Base-by-base conservation (phyloP, 805 yeast genomes). In the Saccharomycopsis lassenensis region DNA sequence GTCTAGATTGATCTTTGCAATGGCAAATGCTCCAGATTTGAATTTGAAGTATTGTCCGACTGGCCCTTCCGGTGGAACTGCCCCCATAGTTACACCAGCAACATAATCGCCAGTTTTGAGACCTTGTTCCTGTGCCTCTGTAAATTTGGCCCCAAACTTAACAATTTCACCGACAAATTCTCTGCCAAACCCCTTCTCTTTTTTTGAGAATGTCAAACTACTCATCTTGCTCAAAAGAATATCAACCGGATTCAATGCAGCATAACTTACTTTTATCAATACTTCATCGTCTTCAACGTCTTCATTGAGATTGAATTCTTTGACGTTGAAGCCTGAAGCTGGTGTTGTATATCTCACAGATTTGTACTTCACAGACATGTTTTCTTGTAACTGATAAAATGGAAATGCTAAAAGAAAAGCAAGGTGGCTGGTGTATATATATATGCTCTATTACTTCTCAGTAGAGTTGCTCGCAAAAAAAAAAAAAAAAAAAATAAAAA, bases 231-330 rank as follows among this genome's bases (percentile, higher is more conserved):
- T 60, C 36, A 78, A 69, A 39, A 74, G 64, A 46, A 76, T 48
- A 50, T 81, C 93, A 31, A 70, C 62, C 2, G 89, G 80, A 47
- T 76, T 77, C 28, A 82, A 57, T 1, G 77, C 69, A 1, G 72
- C 75, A 38, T 70, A 70, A 26, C 60, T 57, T n/a, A 78, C 71
- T 46, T 77, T 70, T 8, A 82, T 71, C 15, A 79, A 58, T 3
- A 80, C 49, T 37, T 64, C 63, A 46, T 62, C 35, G 12, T 19
- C 21, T 4, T 35, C 29, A 19, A 35, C 16, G n/a, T 28, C 27
- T n/a, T n/a, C n/a, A n/a, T n/a, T n/a, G n/a, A n/a, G n/a, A n/a
- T n/a, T n/a, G n/a, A n/a, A n/a, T n/a, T n/a, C n/a, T n/a, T n/a
- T n/a, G n/a, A n/a, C n/a, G n/a, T n/a, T n/a, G n/a, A n/a, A n/a